Percentiles rank a stretch among this genome's conserved stretches.
Conservation (phyloP, 805 yeast genomes). For the Scheffersomyces spartinae region DNA sequence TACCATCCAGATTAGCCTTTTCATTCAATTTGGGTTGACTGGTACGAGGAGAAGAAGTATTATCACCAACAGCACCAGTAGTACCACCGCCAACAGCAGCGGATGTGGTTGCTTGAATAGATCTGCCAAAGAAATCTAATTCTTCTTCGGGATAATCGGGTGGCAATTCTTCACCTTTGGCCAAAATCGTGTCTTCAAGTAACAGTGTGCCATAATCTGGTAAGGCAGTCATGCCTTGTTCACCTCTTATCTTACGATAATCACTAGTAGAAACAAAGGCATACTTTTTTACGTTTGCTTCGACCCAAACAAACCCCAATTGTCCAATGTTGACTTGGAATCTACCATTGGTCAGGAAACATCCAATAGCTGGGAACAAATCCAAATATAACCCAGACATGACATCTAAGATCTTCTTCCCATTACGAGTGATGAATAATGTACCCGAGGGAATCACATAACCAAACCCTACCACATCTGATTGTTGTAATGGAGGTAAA, state of each 20-base stretch:
- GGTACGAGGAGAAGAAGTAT: no score
- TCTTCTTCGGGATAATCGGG: constrained; percentile 59
- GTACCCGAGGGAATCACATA: constrained; percentile 37
- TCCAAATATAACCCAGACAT: constrained; percentile 37
- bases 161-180: constrained; percentile 63
- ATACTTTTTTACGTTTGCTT: constrained; percentile 40
- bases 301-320: constrained; percentile 36
- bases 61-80: no score
- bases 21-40: no score
- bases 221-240: constrained; percentile 25
- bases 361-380: constrained; percentile 44
- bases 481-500: constrained; percentile 38
- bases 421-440: constrained; percentile 43
- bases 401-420: constrained; percentile 40
- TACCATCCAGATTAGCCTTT: no score
- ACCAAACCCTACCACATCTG: constrained; percentile 48
- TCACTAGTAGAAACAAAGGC: constrained; percentile 44
- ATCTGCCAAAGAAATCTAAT: constrained; percentile 55
- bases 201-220: no score
- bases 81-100: no score
- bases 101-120: no score
- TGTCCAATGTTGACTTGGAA: constrained; percentile 34
- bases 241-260: constrained; percentile 22
- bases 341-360: constrained; percentile 31
- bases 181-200: constrained; percentile 56